A percentile compares a stretch with the other conserved stretches of the same genome.
Conservation (phyloP, 2,329 filamentous ascomycete species). For the Colletotrichum spaethianum region DNA sequence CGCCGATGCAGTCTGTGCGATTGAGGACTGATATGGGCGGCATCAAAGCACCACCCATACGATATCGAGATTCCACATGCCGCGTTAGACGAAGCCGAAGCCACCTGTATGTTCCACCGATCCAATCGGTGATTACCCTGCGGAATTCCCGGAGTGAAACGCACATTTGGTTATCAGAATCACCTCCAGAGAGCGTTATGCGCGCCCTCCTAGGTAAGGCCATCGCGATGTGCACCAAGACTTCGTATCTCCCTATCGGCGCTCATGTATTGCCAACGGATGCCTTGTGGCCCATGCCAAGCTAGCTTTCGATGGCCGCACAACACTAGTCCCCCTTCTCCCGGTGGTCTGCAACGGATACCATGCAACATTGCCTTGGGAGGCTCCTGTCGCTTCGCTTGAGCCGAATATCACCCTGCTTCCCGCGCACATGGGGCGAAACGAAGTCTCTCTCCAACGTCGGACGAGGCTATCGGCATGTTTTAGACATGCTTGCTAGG, state of each 20-base stretch:
- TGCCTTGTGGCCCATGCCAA: background rate
- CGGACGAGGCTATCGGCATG: conserved; percentile 21
- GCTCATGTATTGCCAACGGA: background rate
- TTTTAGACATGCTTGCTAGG: conserved; percentile 23
- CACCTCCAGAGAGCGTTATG: background rate
- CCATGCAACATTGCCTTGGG: background rate
- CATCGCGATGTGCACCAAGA: background rate
- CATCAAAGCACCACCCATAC: background rate
- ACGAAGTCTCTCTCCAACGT: conserved; percentile 6
- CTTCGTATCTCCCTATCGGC: background rate
- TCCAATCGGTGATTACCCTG: background rate
- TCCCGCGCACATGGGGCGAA: conserved; percentile 8
- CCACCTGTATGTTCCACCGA: background rate
- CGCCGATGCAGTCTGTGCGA: conserved; percentile 27
- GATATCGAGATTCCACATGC: conserved; percentile 20
- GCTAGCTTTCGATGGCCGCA: background rate
- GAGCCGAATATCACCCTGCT: background rate
- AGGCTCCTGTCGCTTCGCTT: conserved; percentile 15
- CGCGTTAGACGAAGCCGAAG: background rate
- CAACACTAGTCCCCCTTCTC: background rate
- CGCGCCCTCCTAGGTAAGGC: background rate
- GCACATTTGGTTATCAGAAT: background rate
- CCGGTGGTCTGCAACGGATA: too few species aligned
- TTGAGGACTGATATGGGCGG: background rate
- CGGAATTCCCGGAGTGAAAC: conserved; percentile 14